These are phyloP conservation scores for Licmophora abbreviata DNA, from an alignment of 108 stramenopile species.

Conservation along the genomic window DNA sequence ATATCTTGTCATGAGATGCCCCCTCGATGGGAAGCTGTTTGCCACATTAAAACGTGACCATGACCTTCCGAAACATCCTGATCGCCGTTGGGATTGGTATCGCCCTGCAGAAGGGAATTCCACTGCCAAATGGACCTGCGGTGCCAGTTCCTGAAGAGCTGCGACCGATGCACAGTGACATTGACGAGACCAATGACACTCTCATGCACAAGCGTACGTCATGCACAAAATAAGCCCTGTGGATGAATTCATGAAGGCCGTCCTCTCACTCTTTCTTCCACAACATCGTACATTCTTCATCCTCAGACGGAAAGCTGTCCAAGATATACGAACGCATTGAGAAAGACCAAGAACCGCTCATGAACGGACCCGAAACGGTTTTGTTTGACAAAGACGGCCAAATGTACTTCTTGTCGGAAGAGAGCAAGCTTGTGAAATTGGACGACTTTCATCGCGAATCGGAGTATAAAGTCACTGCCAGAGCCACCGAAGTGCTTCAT, in stretches of 20 bases:
- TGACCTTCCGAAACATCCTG: too few relatives aligned
- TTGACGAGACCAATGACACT: slow-evolving; percentile 17
- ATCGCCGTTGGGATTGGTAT: too few relatives aligned
- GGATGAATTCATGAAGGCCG: not conserved
- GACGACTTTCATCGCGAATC: slow-evolving; percentile 17
- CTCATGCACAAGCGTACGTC: slow-evolving; percentile 17
- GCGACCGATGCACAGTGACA: not conserved
- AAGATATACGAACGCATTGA: slow-evolving; percentile 47
- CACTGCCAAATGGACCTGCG: slow-evolving; percentile 14
- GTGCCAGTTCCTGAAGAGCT: not conserved
- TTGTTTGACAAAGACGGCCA: slow-evolving; percentile 34
- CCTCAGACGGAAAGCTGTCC: slow-evolving; percentile 34
- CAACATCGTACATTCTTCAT: not conserved
- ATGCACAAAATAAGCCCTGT: not conserved
- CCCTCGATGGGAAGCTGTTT: too few relatives aligned
- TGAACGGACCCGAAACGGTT: slow-evolving; percentile 52
- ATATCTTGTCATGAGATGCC: too few relatives aligned
- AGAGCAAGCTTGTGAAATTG: slow-evolving; percentile 36
- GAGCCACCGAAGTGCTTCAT: slow-evolving; percentile 27
- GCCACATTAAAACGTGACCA: too few relatives aligned
- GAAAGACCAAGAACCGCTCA: slow-evolving; percentile 18
- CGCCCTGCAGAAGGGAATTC: too few relatives aligned
- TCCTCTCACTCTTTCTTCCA: not conserved
- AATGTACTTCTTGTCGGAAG: slow-evolving; percentile 46
- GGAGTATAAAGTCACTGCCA: slow-evolving; percentile 22